Evolutionary conservation across 169 alveolate species (phyloP).

Genomic region (Babesia gibsoni): DNA sequence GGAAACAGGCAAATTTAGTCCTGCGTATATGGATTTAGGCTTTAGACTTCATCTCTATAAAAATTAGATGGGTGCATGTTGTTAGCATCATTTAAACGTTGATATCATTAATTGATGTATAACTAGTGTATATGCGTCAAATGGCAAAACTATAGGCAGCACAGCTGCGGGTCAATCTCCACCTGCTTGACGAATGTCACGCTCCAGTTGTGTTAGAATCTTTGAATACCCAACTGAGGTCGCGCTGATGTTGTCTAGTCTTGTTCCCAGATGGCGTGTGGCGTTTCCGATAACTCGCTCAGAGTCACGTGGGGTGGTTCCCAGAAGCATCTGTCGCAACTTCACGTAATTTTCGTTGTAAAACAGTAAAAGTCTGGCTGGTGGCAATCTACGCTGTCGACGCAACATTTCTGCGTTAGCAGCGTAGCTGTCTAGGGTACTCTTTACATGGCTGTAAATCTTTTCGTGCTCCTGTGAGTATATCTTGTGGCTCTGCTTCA

Average conservation of each 20-base stretch:
- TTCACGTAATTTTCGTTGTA: constrained; percentile 38
- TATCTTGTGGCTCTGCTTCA: constrained; percentile 15
- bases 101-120: background rate
- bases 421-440: constrained; percentile 26
- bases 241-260: constrained; percentile 21
- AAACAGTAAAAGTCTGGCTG: constrained; percentile 24
- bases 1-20: no score
- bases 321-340: constrained; percentile 41
- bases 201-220: constrained; percentile 16
- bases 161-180: background rate
- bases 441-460: constrained; percentile 16
- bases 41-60: no score
- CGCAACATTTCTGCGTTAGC: constrained; percentile 39
- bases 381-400: constrained; percentile 29
- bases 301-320: constrained; percentile 52
- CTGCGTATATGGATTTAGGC: no score
- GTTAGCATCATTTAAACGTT: background rate
- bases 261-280: constrained; percentile 11
- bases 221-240: constrained; percentile 5
- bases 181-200: constrained; percentile 6
- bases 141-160: no score
- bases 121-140: background rate
- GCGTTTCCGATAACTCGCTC: constrained; percentile 32
- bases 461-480: constrained; percentile 27
- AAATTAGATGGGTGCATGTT: background rate